Base-by-base conservation (phyloP, 371 early-diverging fungal species). In the Rhizopus microsporus region DNA sequence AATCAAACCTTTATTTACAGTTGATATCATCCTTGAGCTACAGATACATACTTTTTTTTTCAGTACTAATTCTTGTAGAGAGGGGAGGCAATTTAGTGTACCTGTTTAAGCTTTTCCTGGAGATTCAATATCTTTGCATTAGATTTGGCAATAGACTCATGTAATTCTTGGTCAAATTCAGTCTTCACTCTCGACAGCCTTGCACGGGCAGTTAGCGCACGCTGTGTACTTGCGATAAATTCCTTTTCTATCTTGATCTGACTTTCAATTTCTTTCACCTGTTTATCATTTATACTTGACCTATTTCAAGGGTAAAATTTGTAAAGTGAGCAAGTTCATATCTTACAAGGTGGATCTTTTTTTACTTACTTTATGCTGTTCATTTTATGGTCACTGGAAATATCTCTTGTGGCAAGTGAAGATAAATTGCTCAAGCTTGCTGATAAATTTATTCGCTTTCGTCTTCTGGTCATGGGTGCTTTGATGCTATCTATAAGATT, bases 141-240 rank as follows among this genome's bases (percentile, higher is more conserved):
- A 23, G 23, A 23, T 2, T 23, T 23, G 23, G 23, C 44, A 13
- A 64, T 29, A 1, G 59, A 51, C 9, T 34, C 16, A 13, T 56
- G n/a, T 31, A 64, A 29, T 44, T 55, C 60, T 35, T 59, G 17
- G 6, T 56, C 63, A 3, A 63, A 44, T 9, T 44, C 53, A 12
- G 31, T 23, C 16, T 52, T 51, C 9, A n/a, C 17, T 30, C 52
- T 38, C 15, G 39, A 32, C 10, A 64, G 34, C 13, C 56, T 37
- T 1, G 56, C 32, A 4, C 56, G 55, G 15, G 60, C 56, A 44
- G 53, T 46, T 9, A 65, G 39, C 6, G 59, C 60, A 23, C 52
- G 32, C 49, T 60, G 56, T 6, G 65, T 60, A 15, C 65, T 65
- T 0, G 43, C 30, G 4, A 65, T 65, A n/a, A 57, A 60, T 32